Evolutionary conservation across 2,329 filamentous ascomycete genomes (phyloP).

Genomic region (Coniochaeta ligniaria): DNA sequence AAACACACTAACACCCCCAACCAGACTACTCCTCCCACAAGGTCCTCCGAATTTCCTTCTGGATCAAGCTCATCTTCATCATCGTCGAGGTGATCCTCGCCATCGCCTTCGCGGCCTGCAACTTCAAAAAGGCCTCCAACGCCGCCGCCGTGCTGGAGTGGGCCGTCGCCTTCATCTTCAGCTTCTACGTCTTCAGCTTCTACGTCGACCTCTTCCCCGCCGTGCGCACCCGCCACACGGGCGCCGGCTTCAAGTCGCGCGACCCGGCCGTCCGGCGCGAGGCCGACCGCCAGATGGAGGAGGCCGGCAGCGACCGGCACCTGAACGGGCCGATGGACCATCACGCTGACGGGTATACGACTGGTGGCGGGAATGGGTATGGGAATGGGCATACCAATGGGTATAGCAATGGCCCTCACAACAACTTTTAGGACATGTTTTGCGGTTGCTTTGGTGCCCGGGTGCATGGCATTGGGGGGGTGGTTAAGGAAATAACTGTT

Average conservation of each 20-base stretch:
- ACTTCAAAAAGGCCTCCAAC: constrained; percentile 45
- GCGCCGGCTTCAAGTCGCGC: constrained; percentile 3
- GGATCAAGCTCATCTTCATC: constrained; percentile 80
- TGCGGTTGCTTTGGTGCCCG: neutral
- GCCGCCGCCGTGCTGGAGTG: constrained; percentile 72
- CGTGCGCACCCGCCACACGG: constrained; percentile 39
- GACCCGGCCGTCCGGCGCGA: constrained; percentile 6
- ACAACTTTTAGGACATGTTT: neutral
- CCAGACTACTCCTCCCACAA: constrained; percentile 65
- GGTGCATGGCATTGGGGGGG: neutral
- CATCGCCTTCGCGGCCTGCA: constrained; percentile 61
- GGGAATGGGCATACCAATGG: neutral
- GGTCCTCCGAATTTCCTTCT: constrained; percentile 73
- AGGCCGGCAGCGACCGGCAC: constrained; percentile 2
- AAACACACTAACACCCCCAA: neutral
- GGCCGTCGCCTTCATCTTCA: constrained; percentile 75
- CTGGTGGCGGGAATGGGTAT: neutral
- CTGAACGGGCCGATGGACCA: neutral
- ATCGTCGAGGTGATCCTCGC: constrained; percentile 68
- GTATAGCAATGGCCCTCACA: neutral
- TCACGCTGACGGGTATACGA: neutral
- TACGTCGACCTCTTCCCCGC: constrained; percentile 81
- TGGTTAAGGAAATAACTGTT: neutral
- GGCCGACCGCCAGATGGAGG: constrained; percentile 1
- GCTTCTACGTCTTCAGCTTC: constrained; percentile 82